Conservation (phyloP, 2,329 filamentous ascomycete species). For the Tolypocladium tropicale region DNA sequence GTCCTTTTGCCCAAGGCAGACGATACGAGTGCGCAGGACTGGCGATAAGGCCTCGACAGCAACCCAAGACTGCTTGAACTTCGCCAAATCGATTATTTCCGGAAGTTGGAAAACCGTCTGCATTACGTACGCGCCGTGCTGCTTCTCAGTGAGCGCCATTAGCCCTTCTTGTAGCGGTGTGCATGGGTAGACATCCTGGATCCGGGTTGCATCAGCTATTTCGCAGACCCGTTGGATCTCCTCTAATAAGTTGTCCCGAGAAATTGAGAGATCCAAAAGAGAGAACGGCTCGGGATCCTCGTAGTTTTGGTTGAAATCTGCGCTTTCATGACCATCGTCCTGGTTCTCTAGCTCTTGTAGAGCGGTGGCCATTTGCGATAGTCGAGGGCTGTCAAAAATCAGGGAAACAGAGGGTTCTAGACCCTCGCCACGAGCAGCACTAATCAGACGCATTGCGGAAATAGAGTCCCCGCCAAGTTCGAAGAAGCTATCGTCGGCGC, state of each 20-base stretch:
- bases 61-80: not conserved
- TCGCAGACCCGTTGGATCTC: not conserved
- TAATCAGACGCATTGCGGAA: conserved; percentile 2
- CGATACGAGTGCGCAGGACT: not conserved
- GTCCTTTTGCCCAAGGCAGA: not conserved
- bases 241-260: not conserved
- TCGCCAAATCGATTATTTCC: not conserved
- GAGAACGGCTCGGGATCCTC: not conserved
- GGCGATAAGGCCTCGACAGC: not conserved
- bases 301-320: not conserved
- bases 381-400: not conserved
- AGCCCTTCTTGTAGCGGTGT: conserved; percentile 30
- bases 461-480: conserved; percentile 6
- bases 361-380: not conserved
- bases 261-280: not conserved
- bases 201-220: not conserved
- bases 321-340: not conserved
- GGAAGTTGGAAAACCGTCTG: conserved; percentile 11
- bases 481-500: conserved; percentile 5
- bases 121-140: conserved; percentile 25
- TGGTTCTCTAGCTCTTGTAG: not conserved
- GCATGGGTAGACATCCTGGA: conserved; percentile 26
- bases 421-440: not conserved
- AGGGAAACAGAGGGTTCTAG: not conserved
- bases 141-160: conserved; percentile 21